Conservation (phyloP, 2,329 filamentous ascomycete species). For the Colletotrichum agaves region DNA sequence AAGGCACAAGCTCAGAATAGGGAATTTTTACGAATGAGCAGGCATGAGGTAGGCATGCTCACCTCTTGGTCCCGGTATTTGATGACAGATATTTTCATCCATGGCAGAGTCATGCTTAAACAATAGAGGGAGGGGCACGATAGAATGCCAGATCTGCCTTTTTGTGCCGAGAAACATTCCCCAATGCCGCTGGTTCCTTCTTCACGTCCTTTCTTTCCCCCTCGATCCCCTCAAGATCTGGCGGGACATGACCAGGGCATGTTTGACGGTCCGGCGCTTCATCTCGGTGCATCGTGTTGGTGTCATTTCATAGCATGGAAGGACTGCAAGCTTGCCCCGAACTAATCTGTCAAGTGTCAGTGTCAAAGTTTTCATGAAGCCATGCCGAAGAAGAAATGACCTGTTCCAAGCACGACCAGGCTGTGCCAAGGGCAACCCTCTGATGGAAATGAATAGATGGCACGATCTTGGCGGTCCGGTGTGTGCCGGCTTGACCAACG, state of each 20-base stretch:
- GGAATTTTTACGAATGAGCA: slow-evolving; percentile 33
- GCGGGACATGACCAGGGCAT: slow-evolving; percentile 5
- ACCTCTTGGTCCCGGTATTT: slow-evolving; percentile 21
- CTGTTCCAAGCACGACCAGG: slow-evolving; percentile 16
- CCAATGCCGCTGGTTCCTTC: neutral
- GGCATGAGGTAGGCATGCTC: slow-evolving; percentile 1
- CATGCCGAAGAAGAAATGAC: slow-evolving; percentile 16
- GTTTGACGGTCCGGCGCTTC: slow-evolving; percentile 23
- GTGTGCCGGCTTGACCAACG: slow-evolving; percentile 31
- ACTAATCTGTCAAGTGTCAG: slow-evolving; percentile 21
- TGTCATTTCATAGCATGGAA: neutral
- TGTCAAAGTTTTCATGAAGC: slow-evolving; percentile 17
- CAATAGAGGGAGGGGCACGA: neutral
- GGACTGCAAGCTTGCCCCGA: neutral
- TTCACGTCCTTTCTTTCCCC: neutral
- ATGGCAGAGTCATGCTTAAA: slow-evolving; percentile 28
- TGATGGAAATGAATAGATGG: slow-evolving; percentile 24
- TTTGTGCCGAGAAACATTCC: neutral
- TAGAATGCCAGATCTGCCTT: neutral
- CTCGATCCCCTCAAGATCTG: slow-evolving; percentile 19
- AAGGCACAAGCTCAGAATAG: slow-evolving; percentile 28
- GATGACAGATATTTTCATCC: neutral
- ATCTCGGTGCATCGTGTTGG: slow-evolving; percentile 11
- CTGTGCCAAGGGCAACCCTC: slow-evolving; percentile 31
- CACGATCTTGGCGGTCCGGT: slow-evolving; percentile 32